These are phyloP conservation scores for Aureobasidium sp. DNA, from an alignment of 2,329 filamentous ascomycete genomes.

Conservation along the genomic window DNA sequence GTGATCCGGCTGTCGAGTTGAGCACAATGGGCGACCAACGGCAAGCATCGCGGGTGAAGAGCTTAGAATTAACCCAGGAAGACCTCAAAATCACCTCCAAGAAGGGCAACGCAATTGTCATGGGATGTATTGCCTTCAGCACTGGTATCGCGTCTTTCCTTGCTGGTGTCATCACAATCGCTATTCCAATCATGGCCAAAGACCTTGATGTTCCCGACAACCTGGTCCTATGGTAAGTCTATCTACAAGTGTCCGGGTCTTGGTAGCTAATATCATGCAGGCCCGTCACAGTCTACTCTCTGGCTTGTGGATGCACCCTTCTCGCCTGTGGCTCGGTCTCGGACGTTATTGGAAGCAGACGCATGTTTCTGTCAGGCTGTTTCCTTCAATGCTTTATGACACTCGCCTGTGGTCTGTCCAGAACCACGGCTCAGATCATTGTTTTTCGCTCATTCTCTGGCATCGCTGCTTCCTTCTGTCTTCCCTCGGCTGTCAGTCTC, in stretches of 20 bases:
- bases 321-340: constrained; percentile 44
- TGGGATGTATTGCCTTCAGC: constrained; percentile 23
- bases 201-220: constrained; percentile 27
- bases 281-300: constrained; percentile 25
- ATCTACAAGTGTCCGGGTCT: neutral
- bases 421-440: constrained; percentile 25
- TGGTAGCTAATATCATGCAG: constrained; percentile 2
- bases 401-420: constrained; percentile 36
- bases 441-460: constrained; percentile 18
- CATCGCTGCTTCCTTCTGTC: constrained; percentile 17
- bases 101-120: constrained; percentile 21
- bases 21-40: constrained; percentile 1
- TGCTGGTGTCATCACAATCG: constrained; percentile 38
- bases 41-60: neutral
- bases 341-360: constrained; percentile 43
- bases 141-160: constrained; percentile 22
- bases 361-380: constrained; percentile 42
- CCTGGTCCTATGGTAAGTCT: constrained; percentile 23
- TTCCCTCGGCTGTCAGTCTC: constrained; percentile 45
- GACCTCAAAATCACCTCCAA: constrained; percentile 14
- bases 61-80: neutral
- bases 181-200: constrained; percentile 36
- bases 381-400: constrained; percentile 39
- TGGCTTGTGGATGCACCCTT: constrained; percentile 45
- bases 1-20: constrained; percentile 5